phyloP scores from a whole-genome alignment of 2,329 filamentous ascomycete species.

The Monilinia polystroma region DNA sequence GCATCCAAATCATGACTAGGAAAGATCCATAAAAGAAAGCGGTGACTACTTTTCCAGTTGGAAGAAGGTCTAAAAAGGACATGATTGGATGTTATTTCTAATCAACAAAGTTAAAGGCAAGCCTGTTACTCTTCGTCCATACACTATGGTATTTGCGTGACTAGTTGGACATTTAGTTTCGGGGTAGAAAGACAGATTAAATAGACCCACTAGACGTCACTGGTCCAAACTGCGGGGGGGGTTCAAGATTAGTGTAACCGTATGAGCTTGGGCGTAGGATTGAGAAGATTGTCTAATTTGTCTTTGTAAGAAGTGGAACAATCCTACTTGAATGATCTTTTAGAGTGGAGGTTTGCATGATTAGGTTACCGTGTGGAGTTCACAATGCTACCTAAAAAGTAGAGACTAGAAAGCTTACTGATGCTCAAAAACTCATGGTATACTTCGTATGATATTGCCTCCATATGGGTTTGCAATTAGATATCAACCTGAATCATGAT shows the following conservation, averaged over 20 bases:
- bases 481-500: neutral
- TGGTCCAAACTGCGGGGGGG: slow-evolving; percentile 8
- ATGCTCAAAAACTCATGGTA: neutral
- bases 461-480: neutral
- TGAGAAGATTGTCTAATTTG: slow-evolving; percentile 1
- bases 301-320: slow-evolving; percentile 1
- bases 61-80: neutral
- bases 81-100: slow-evolving; percentile 10
- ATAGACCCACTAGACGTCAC: slow-evolving; percentile 20
- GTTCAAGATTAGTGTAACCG: neutral
- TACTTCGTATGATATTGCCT: neutral
- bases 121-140: neutral
- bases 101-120: neutral
- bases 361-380: neutral
- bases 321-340: neutral
- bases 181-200: slow-evolving; percentile 10
- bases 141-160: slow-evolving; percentile 12
- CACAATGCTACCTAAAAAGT: neutral
- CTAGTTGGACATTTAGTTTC: neutral
- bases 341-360: neutral
- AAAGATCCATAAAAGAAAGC: slow-evolving; percentile 6
- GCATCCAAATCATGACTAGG: slow-evolving; percentile 10
- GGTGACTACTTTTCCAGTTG: neutral
- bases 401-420: neutral
- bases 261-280: slow-evolving; percentile 1